Conservation (phyloP, 2,329 filamentous ascomycete species). For the Fusarium secorum region DNA sequence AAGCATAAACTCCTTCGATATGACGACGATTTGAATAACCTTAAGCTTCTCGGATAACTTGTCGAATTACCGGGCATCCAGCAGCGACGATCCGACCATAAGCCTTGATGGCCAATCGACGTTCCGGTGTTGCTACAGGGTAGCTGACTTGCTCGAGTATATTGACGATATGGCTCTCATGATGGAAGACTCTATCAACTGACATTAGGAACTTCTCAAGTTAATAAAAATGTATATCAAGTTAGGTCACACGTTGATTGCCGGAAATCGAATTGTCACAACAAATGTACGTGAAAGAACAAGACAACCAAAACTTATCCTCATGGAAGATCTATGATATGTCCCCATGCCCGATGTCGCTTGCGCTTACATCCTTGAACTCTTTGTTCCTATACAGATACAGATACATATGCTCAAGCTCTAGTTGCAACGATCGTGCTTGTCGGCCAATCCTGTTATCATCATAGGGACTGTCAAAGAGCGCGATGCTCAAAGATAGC, state of each 20-base stretch:
- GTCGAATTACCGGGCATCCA: neutral
- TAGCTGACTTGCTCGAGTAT: neutral
- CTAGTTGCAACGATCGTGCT: neutral
- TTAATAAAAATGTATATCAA: accelerated
- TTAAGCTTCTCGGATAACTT: neutral
- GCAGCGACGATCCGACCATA: neutral
- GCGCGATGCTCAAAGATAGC: neutral
- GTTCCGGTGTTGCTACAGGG: neutral
- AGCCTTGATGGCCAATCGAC: neutral
- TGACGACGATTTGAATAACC: neutral
- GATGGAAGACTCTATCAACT: neutral
- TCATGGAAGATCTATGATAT: too few relatives aligned
- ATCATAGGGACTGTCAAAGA: too few relatives aligned
- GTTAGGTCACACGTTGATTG: neutral
- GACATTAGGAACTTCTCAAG: neutral
- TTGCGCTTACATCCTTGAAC: neutral
- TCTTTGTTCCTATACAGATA: neutral
- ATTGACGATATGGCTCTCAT: neutral
- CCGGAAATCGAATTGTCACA: neutral
- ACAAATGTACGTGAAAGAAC: neutral
- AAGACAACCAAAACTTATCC: neutral
- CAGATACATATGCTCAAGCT: neutral
- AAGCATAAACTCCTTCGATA: neutral
- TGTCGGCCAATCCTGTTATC: neutral
- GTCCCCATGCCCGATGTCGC: neutral